These are phyloP conservation scores for Amborella trichopoda DNA, from an alignment of 164 flowering plant species.

Conservation along the genomic window DNA sequence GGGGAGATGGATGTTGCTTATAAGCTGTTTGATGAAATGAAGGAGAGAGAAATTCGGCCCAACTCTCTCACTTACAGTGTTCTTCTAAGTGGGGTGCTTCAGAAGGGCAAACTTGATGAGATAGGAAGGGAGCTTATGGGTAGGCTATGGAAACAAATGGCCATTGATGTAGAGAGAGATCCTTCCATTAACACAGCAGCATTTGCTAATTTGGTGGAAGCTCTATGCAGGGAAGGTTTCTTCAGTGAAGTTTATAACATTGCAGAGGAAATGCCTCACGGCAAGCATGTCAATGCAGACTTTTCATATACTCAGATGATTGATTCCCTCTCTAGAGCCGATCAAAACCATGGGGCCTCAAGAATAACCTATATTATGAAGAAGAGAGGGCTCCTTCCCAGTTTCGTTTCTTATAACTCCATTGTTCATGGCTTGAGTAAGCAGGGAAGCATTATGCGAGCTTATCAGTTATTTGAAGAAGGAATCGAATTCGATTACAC, in stretches of 20 bases:
- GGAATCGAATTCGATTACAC: constrained; percentile 49
- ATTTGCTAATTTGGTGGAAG: constrained; percentile 57
- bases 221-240: constrained; percentile 62
- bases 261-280: constrained; percentile 87
- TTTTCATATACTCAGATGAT: constrained; percentile 79
- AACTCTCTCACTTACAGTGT: constrained; percentile 74
- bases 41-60: constrained; percentile 27
- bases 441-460: constrained; percentile 78
- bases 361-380: constrained; percentile 84
- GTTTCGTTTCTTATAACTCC: constrained; percentile 51
- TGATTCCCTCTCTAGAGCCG: constrained; percentile 63
- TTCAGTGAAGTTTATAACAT: constrained; percentile 54
- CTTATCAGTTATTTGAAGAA: constrained; percentile 72
- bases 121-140: constrained; percentile 37
- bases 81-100: constrained; percentile 45
- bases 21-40: constrained; percentile 78
- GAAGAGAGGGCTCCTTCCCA: constrained; percentile 49
- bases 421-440: constrained; percentile 71
- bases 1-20: constrained; percentile 42
- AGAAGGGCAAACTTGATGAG: constrained; percentile 29
- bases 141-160: constrained; percentile 53
- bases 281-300: constrained; percentile 35
- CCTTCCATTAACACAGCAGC: constrained; percentile 43
- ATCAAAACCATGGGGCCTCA: constrained; percentile 74
- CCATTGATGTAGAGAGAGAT: constrained; percentile 25